phyloP scores from a whole-genome alignment of 305 asterid species.

The Fraxinus sp. region DNA sequence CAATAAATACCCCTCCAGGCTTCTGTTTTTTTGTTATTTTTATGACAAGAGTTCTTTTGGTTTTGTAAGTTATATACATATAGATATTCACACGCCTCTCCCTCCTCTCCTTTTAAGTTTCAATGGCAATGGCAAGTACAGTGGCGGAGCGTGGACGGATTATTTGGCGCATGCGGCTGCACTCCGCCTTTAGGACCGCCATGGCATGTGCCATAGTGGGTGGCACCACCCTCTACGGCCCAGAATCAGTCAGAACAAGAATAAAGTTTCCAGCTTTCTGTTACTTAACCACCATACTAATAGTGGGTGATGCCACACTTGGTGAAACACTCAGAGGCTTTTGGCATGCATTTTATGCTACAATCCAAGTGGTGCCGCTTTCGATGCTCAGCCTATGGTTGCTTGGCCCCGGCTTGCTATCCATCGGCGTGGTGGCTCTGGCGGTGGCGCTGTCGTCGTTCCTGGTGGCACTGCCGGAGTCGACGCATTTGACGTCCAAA shows the following conservation, averaged over 20 bases:
- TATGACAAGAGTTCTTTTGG: background rate
- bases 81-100: background rate
- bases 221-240: conserved; percentile 55
- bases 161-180: conserved; percentile 56
- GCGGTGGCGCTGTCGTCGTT: conserved; percentile 43
- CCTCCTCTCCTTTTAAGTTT: too few relatives aligned
- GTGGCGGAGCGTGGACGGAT: conserved; percentile 37
- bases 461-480: conserved; percentile 58
- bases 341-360: conserved; percentile 62
- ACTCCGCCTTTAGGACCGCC: conserved; percentile 54
- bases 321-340: conserved; percentile 58
- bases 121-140: conserved; percentile 22
- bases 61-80: background rate
- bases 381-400: conserved; percentile 43
- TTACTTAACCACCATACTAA: conserved; percentile 51
- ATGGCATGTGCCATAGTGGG: conserved; percentile 57
- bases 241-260: conserved; percentile 26
- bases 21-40: background rate
- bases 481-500: conserved; percentile 52
- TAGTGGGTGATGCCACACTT: conserved; percentile 55
- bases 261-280: conserved; percentile 57
- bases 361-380: conserved; percentile 57
- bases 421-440: conserved; percentile 28
- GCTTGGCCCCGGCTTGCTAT: conserved; percentile 22
- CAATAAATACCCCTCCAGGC: background rate